Base-by-base conservation (phyloP, 169 alveolate species). In the Besnoitia besnoiti region DNA sequence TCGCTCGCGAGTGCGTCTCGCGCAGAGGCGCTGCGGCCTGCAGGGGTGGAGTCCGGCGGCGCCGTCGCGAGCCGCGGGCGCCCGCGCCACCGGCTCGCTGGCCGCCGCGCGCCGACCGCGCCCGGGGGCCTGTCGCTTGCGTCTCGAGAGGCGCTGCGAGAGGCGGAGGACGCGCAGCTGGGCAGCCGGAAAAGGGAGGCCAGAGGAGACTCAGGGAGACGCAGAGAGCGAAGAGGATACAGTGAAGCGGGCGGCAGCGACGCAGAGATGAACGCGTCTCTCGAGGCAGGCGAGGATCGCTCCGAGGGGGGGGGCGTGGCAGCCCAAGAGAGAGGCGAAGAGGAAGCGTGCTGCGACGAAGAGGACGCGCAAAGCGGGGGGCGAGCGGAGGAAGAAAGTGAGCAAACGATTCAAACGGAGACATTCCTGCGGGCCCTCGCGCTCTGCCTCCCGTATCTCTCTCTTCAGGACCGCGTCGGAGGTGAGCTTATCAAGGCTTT, bases 401-500 rank as follows among this genome's bases (percentile, higher is more conserved):
- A 33, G 80, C 80, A 67, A 24, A 10, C 67, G 24, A 62, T 49
- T 16, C 59, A 49, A 16, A 49, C 59, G n/a, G 85, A 76, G 33
- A 8, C 3, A 10, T 76, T 76, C 49, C 50, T 76, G 12, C 46
- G 85, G 10, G 85, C 55, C 24, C 50, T 76, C 30, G 85, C 85
- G 30, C 49, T 76, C 30, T 76, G 85, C 33, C 49, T 76, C 49
- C 85, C 85, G 30, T 76, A 76, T 76, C 85, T 76, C 49, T 39
- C 85, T 37, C 50, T 76, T 5, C 49, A 76, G 27, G 49, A n/a
- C 33, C 85, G 85, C 50, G 27, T 76, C 8, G 85, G 85, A 39
- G 85, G 85, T 76, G 27, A 4, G 85, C 27, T 16, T 62, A 8
- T 62, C 79, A 16, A 49, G 59, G 59, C 59, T 16, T 49, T 49